A percentile compares a stretch with the other conserved stretches of the same genome.
phyloP scores from a whole-genome alignment of 2,329 filamentous ascomycete species.

The Geosmithia morbida region DNA sequence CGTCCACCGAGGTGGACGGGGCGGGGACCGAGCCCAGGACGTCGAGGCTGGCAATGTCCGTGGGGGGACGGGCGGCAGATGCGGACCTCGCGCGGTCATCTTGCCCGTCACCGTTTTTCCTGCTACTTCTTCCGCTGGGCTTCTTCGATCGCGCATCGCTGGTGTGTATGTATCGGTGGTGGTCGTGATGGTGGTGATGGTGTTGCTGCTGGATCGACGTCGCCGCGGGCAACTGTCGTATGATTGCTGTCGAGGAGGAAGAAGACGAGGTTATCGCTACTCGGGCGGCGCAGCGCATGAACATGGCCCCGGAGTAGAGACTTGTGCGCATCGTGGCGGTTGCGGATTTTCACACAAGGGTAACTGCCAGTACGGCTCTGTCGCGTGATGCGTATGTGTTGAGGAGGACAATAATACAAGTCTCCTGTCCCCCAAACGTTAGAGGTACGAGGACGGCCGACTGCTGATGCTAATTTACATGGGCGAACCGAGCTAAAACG shows the following conservation, averaged over 20 bases:
- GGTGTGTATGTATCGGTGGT: background rate
- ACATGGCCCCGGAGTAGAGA: background rate
- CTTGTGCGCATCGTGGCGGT: background rate
- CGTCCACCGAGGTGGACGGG: conserved; percentile 73
- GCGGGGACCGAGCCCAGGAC: conserved; percentile 61
- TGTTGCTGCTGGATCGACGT: too few species aligned
- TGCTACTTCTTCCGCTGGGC: background rate
- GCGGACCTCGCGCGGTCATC: conserved; percentile 1
- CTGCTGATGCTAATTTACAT: background rate
- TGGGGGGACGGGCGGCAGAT: conserved; percentile 14
- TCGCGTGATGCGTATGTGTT: too few species aligned
- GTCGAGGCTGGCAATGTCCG: conserved; percentile 62
- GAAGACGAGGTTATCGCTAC: background rate
- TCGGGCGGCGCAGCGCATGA: background rate
- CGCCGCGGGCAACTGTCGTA: background rate
- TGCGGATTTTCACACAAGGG: too few species aligned
- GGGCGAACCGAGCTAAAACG: background rate
- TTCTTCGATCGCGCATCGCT: background rate
- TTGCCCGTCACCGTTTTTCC: background rate
- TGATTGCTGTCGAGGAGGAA: background rate
- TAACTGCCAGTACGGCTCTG: too few species aligned
- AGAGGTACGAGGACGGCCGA: background rate
- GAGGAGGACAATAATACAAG: too few species aligned
- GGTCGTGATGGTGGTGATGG: background rate
- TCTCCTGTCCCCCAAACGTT: too few species aligned